Evolutionary conservation across 2,329 filamentous ascomycete species (phyloP).

Genomic region (Endothia cerciana): DNA sequence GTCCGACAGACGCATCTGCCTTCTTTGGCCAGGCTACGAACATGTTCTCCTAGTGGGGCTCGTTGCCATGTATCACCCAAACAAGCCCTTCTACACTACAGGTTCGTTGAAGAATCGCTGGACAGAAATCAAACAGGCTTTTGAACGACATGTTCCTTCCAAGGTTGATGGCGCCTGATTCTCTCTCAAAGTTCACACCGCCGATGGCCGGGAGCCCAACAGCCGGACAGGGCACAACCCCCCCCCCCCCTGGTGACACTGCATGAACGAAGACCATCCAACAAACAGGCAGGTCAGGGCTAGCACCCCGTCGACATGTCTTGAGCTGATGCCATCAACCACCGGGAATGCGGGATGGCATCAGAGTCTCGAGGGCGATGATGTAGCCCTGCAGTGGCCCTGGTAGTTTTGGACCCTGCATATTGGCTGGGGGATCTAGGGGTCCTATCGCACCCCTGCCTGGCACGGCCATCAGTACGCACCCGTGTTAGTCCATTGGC

Average conservation of each 20-base stretch:
- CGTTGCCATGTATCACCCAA: not conserved
- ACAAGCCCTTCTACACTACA: not conserved
- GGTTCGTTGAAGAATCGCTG: not conserved
- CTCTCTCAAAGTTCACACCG: too few relatives aligned
- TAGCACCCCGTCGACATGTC: conserved; percentile 1
- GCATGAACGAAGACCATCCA: not conserved
- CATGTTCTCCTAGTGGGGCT: not conserved
- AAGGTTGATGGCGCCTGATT: too few relatives aligned
- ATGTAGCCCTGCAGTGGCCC: conserved; percentile 26
- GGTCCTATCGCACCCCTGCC: conserved; percentile 22
- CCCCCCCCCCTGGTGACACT: not conserved
- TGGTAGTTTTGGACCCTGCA: conserved; percentile 30
- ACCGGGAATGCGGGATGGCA: conserved; percentile 16
- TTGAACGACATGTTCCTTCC: too few relatives aligned
- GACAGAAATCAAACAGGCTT: not conserved
- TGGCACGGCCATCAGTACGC: conserved; percentile 16
- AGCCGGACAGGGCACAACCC: too few relatives aligned
- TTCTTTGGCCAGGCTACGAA: not conserved
- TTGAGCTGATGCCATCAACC: conserved; percentile 21
- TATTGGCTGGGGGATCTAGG: conserved; percentile 30
- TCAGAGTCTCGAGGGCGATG: conserved; percentile 19
- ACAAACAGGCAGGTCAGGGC: not conserved
- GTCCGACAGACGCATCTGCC: not conserved
- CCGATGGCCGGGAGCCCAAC: not conserved
- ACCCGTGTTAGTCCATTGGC: conserved; percentile 33